Evolutionary conservation across 1,284 basidiomycete species (phyloP).

Genomic region (Mycena sp.): DNA sequence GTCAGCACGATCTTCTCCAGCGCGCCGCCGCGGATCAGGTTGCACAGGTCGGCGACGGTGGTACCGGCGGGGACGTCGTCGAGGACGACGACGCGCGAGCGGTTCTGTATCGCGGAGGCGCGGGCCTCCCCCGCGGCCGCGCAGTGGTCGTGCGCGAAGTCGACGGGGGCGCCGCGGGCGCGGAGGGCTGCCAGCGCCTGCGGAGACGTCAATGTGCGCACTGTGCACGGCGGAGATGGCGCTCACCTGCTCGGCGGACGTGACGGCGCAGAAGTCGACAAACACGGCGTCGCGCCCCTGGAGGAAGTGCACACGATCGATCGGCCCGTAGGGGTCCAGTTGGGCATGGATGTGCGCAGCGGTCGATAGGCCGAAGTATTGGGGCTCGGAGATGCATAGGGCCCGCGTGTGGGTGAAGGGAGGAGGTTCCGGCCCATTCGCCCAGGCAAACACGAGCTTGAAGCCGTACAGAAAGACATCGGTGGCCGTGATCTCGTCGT

Average conservation of each 20-base stretch:
- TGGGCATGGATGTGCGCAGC: neutral
- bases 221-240: neutral
- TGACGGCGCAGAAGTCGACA: neutral
- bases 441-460: constrained; percentile 11
- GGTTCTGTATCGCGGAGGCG: neutral
- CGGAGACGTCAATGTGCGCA: neutral
- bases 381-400: constrained; percentile 8
- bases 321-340: neutral
- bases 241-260: neutral
- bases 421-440: neutral
- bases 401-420: neutral
- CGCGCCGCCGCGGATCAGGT: constrained; percentile 13
- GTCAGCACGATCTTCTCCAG: constrained; percentile 3
- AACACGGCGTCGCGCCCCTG: neutral
- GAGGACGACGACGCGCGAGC: constrained; percentile 1
- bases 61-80: neutral
- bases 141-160: constrained; percentile 14
- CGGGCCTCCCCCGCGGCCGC: neutral
- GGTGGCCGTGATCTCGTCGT: constrained; percentile 1
- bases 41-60: neutral
- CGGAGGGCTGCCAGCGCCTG: constrained; percentile 1
- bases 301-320: constrained; percentile 7
- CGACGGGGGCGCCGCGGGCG: neutral
- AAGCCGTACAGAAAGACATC: constrained; percentile 3
- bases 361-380: neutral